These are phyloP conservation scores for Galeopsis tetrahit DNA, from an alignment of 257 asterid species.

Conservation along the genomic window DNA sequence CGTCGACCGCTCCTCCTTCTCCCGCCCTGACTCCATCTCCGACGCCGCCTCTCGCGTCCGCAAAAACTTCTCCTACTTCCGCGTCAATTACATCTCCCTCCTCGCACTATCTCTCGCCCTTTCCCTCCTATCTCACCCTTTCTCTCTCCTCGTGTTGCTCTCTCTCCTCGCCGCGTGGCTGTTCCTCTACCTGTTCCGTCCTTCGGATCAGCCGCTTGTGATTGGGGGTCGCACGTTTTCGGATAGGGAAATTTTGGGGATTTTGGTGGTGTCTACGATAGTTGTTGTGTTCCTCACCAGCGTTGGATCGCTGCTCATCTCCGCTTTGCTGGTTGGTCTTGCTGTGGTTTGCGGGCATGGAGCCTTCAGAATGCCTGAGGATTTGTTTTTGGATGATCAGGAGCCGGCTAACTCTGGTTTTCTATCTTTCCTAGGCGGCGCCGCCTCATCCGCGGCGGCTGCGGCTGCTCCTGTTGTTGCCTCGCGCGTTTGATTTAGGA, in stretches of 20 bases:
- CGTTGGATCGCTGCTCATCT: slow-evolving; percentile 79
- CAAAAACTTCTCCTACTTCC: slow-evolving; percentile 73
- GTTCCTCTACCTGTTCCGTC: slow-evolving; percentile 68
- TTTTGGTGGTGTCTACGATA: slow-evolving; percentile 61
- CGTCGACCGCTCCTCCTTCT: slow-evolving; percentile 72
- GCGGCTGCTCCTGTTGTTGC: slow-evolving; percentile 72
- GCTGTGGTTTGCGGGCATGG: slow-evolving; percentile 75
- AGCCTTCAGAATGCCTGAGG: slow-evolving; percentile 84
- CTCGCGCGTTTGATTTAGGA: slow-evolving; percentile 50
- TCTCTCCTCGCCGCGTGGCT: slow-evolving; percentile 76
- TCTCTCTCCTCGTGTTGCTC: slow-evolving; percentile 67
- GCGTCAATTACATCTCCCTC: slow-evolving; percentile 75
- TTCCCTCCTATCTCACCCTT: slow-evolving; percentile 82
- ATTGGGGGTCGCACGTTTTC: slow-evolving; percentile 74
- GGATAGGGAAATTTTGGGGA: slow-evolving; percentile 68
- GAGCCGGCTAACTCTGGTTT: slow-evolving; percentile 69
- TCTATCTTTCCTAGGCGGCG: slow-evolving; percentile 77
- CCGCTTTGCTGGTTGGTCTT: slow-evolving; percentile 72
- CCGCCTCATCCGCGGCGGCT: slow-evolving; percentile 75
- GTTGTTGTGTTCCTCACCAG: slow-evolving; percentile 82
- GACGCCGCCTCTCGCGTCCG: slow-evolving; percentile 88
- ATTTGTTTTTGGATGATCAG: slow-evolving; percentile 81
- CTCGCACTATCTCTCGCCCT: slow-evolving; percentile 69
- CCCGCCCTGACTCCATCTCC: slow-evolving; percentile 82
- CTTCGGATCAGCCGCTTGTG: slow-evolving; percentile 76